Base-by-base conservation (phyloP, 306 rosid species). In the Pachyrhizus erosus region DNA sequence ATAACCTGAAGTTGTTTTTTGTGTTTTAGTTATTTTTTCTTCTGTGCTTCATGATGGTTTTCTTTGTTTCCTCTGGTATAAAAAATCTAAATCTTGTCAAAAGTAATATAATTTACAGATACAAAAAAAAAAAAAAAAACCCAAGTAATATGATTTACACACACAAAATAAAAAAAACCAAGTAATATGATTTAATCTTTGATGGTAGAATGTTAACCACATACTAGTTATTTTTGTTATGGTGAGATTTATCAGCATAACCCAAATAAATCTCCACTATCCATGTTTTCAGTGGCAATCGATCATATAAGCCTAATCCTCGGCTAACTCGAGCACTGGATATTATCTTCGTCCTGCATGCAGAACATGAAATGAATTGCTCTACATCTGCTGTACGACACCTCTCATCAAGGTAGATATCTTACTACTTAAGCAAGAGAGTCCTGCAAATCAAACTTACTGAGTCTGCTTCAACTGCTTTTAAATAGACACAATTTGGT, bases 331-430 rank as follows among this genome's bases (percentile, higher is more conserved):
- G 95, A 85, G 97, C 93, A 40, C 64, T 94, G 62, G 98, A 94
- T 82, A 88, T 94, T 87, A 91, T 92, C 86, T 94, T 92, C 87
- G 86, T 89, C 74, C 91, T 94, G 52, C 98, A 94, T 55, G 98
- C 98, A 11, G 97, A 94, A 55, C 98, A 94, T 87, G 98, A 94
- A 86, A 94, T 94, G 98, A 94, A 94, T 86, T 94, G 98, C 84
- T 94, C 98, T 52, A 92, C 97, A 13, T 88, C 97, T n/a, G 80
- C 95, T 76, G 97, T 93, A 17, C 89, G 98, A 60, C 98, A 94
- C 85, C 90, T 94, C 73, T 92, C 98, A 14, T 94, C 98, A 73
- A 94, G 98, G 97, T 91, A 86, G 65, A 83, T 67, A 64, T 71
- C 46, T 76, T 75, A 42, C 55, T 54, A 37, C 48, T 20, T 12